Evolutionary conservation across 306 rosid species (phyloP).

Genomic region (Delonix regia): DNA sequence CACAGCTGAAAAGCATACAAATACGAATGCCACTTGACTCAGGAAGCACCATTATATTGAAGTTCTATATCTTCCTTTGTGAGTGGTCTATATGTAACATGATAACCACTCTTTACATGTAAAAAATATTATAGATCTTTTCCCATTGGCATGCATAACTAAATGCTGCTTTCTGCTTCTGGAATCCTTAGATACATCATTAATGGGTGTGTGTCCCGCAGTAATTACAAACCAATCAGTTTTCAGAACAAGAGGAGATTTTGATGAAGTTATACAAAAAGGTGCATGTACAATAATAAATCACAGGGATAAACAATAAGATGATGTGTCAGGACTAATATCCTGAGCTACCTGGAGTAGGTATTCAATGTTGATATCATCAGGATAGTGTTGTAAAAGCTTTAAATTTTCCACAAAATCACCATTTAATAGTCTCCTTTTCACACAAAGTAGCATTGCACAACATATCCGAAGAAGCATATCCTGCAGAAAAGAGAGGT

Average conservation of each 20-base stretch:
- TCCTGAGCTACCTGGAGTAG: slow-evolving; percentile 77
- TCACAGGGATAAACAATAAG: slow-evolving; percentile 52
- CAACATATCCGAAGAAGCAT: slow-evolving; percentile 83
- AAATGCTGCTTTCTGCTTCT: neutral
- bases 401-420: slow-evolving; percentile 75
- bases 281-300: neutral
- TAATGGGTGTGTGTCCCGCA: slow-evolving; percentile 2
- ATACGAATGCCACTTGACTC: too few relatives aligned
- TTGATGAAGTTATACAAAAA: slow-evolving; percentile 16
- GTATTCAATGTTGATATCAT: slow-evolving; percentile 63
- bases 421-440: slow-evolving; percentile 62
- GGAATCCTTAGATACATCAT: neutral
- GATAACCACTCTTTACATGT: neutral
- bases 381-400: slow-evolving; percentile 79
- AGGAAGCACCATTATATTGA: too few relatives aligned
- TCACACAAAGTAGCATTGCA: slow-evolving; percentile 78
- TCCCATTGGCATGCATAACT: neutral
- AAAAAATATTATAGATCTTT: neutral
- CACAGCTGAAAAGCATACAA: too few relatives aligned
- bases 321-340: slow-evolving; percentile 62
- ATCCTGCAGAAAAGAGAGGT: slow-evolving; percentile 55
- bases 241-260: slow-evolving; percentile 15
- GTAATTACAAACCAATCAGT: neutral
- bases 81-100: too few relatives aligned
- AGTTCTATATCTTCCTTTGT: too few relatives aligned